Base-by-base conservation (phyloP, 78 protist species). In the Guillardia theta region DNA sequence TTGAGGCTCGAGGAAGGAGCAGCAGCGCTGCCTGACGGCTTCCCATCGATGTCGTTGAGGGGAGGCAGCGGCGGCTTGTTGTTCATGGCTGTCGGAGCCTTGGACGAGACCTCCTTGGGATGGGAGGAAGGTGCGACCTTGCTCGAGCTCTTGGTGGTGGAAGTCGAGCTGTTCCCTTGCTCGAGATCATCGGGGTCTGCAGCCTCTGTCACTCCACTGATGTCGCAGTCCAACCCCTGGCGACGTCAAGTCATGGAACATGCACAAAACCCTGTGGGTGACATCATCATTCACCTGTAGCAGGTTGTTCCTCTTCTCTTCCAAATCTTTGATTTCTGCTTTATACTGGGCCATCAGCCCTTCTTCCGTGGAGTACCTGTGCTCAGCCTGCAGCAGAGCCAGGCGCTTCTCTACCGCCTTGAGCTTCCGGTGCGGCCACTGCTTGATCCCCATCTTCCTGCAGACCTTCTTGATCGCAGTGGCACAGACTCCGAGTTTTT, bases 341-440 rank as follows among this genome's bases (percentile, higher is more conserved):
- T 30, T 58, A 30, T 30, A 58, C 70, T 58, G 70, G 39, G 21
- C 39, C 1, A 58, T 0, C 27, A 58, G 4, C 39, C 45, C 87
- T 43, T 70, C 87, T 15, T 70, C 87, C 33, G n/a, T 70, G 87
- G 87, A 15, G 87, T 70, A 70, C 47, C 87, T 37, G 41, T 36
- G 33, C 87, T 70, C 78, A 33, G 45, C 88, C 15, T 39, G 12
- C 12, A 37, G 88, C n/a, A 77, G 88, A 12, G 48, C 90, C 10
- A 78, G 90, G 50, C 90, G 90, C 48, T 78, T 78, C 48, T 78
- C 90, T 18, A 78, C 90, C 30, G 90, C 90, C 33, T 78, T 78
- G 33, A 78, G 90, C 33, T 78, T 78, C 41, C 90, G 90, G 48
- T 78, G 90, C 90, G 90, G 90, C 90, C 90, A 78, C 9, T 78